Evolutionary conservation across 2,329 filamentous ascomycete species (phyloP), one percentile per base, ranked within the genome.

Genomic region (Westerdykella sp.): DNA sequence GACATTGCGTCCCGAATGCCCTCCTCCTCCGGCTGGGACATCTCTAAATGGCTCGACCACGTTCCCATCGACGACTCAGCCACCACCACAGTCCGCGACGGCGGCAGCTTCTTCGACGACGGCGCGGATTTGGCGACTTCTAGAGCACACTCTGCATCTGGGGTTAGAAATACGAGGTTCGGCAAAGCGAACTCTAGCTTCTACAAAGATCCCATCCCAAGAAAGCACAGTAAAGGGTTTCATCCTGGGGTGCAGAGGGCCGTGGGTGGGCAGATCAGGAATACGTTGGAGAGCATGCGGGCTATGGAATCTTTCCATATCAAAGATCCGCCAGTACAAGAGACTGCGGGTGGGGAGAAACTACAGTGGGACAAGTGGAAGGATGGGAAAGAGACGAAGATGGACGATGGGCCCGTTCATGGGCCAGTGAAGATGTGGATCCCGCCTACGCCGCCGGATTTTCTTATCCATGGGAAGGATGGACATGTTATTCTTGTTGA

Each of bases 401-500:
- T 7, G n/a, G 30, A 35, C 35, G 44, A 25, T 42, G 46, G 40
- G 6, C 47, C 45, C 11, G 43, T 53, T 2, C 14, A 7, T 15
- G 37, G 23, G 7, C 43, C 46, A 1, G 50, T 62, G 15, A 40
- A 21, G 9, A 42, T 65, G 1, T 40, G 31, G 9, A 31, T 54
- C 36, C 57, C 56, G n/a, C 14, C 34, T 22, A 40, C 35, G 28
- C 58, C 51, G 52, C 57, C 54, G 0, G 50, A 43, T 0, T 62
- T 62, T 37, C 42, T 65, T 5, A 59, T 64, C 28, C 50, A 51
- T 31, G 46, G 38, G 1, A 44, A 53, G 1, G 47, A 58, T 22
- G 58, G 58, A n/a, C 28, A 56, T 16, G 55, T 64, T 5, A 43
- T 61, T 15, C 39, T 64, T 12, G 49, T 63, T n/a, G 60, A 56